A percentile compares a stretch with the other conserved stretches of the same genome.
These are phyloP conservation scores for Saccharum officinarum DNA, from an alignment of 176 grass and related monocot species.

Conservation along the genomic window DNA sequence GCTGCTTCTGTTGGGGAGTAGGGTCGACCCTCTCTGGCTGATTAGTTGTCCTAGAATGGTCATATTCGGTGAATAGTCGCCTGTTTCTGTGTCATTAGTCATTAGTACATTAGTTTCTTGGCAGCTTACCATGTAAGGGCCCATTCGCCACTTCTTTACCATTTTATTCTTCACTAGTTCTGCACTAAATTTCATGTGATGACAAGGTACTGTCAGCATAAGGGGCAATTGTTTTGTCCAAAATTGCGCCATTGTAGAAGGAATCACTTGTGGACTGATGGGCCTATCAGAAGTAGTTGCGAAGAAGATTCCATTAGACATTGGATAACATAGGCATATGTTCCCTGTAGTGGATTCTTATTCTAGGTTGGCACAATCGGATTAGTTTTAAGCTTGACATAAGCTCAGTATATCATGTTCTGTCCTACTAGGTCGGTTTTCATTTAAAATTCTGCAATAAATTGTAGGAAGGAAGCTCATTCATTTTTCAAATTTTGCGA, in stretches of 20 bases:
- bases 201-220: background rate
- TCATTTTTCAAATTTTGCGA: background rate
- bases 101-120: background rate
- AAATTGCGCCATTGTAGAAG: background rate
- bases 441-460: background rate
- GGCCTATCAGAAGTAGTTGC: background rate
- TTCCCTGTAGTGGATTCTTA: background rate
- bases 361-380: background rate
- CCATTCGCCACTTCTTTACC: background rate
- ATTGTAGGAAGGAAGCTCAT: background rate
- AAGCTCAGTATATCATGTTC: background rate
- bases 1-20: background rate
- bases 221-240: background rate
- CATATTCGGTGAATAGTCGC: conserved; percentile 34
- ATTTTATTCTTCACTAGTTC: background rate
- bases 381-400: background rate
- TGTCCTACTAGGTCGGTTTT: background rate
- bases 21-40: background rate
- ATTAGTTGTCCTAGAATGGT: background rate
- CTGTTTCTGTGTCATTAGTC: background rate
- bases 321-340: background rate
- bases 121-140: conserved; percentile 7
- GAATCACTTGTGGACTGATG: background rate
- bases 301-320: background rate
- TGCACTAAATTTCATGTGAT: background rate